Evolutionary conservation across 2,329 filamentous ascomycete species (phyloP).

Genomic region (Aspergillus caelatus): DNA sequence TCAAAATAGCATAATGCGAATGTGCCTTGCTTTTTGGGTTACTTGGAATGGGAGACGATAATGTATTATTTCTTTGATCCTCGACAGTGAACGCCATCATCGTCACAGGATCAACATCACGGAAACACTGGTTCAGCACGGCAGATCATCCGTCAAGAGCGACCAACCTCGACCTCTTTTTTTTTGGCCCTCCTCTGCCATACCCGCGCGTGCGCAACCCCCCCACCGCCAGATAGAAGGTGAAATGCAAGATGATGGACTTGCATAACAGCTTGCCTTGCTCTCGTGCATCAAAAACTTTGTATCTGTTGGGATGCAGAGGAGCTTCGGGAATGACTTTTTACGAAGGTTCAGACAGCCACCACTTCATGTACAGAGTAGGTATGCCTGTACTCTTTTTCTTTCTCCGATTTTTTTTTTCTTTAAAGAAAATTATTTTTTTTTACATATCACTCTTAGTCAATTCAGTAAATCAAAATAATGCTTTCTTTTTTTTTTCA

Average conservation of each 20-base stretch:
- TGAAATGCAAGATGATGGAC: conserved; percentile 11
- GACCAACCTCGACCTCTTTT: conserved; percentile 16
- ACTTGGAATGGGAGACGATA: neutral
- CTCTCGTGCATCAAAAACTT: conserved; percentile 11
- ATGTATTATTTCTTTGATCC: neutral
- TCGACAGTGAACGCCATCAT: conserved; percentile 9
- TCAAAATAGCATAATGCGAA: neutral
- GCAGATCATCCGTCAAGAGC: conserved; percentile 19
- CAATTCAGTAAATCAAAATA: neutral
- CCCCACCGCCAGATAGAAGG: conserved; percentile 7
- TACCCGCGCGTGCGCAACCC: conserved; percentile 7
- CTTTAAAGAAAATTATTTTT: too few species aligned
- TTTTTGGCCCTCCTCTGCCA: conserved; percentile 1
- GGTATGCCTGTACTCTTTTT: neutral
- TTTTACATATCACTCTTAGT: neutral
- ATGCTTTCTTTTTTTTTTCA: neutral
- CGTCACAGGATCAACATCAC: conserved; percentile 18
- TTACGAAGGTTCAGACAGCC: conserved; percentile 9
- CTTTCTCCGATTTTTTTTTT: neutral
- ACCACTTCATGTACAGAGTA: conserved; percentile 1
- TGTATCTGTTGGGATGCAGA: conserved; percentile 2
- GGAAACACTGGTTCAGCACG: conserved; percentile 17
- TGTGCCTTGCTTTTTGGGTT: conserved; percentile 8
- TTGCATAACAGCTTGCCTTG: conserved; percentile 9
- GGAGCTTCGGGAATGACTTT: conserved; percentile 7